Percentiles rank a stretch among this genome's conserved stretches.
phyloP scores from a whole-genome alignment of 257 asterid genomes.

The Plantago major region DNA sequence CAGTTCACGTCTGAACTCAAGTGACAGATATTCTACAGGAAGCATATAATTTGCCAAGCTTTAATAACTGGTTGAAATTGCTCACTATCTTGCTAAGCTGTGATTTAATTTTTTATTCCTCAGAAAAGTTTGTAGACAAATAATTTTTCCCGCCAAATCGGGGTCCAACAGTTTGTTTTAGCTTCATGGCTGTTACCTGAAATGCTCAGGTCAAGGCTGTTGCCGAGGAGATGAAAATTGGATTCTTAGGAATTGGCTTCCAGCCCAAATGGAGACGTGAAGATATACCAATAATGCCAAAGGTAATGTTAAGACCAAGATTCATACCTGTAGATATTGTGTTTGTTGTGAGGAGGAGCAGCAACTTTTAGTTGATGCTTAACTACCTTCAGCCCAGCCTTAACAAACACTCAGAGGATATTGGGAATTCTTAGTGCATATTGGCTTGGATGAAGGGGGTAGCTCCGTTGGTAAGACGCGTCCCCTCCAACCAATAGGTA shows the following conservation, averaged over 20 bases:
- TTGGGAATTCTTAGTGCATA: too few relatives aligned
- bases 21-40: too few relatives aligned
- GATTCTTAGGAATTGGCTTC: constrained; percentile 89
- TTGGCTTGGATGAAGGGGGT: too few relatives aligned
- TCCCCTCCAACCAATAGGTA: too few relatives aligned
- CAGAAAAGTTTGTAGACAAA: constrained; percentile 10
- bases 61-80: constrained; percentile 4
- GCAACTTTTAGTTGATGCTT: background rate
- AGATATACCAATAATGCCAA: constrained; percentile 98
- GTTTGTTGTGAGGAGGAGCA: constrained; percentile 5
- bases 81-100: constrained; percentile 4
- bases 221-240: constrained; percentile 97
- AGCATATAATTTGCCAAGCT: constrained; percentile 3
- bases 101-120: constrained; percentile 2
- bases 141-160: constrained; percentile 15
- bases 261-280: constrained; percentile 91
- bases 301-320: constrained; percentile 42
- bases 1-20: too few relatives aligned
- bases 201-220: constrained; percentile 85
- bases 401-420: too few relatives aligned
- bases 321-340: constrained; percentile 2
- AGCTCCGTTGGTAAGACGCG: too few relatives aligned
- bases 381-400: too few relatives aligned
- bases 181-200: constrained; percentile 15
- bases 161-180: constrained; percentile 19